Percentiles rank a stretch among this genome's conserved stretches.
phyloP scores from a whole-genome alignment of 2,329 filamentous ascomycete species.

The Samsoniella hepiali region DNA sequence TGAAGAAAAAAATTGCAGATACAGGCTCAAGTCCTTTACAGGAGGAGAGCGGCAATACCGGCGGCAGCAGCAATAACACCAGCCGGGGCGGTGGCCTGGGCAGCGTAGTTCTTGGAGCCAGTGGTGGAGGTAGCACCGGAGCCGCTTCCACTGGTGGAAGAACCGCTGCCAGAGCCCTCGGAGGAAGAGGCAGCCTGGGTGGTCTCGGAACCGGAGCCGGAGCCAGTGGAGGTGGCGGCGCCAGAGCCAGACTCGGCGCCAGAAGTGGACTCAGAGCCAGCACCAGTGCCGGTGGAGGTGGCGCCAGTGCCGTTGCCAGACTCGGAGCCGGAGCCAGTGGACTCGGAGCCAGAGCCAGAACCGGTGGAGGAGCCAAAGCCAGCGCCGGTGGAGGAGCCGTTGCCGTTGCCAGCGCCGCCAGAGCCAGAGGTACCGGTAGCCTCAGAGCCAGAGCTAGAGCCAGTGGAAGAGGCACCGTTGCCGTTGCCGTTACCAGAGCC shows the following conservation, averaged over 20 bases:
- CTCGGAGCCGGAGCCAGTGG: constrained; percentile 20
- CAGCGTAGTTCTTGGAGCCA: constrained; percentile 16
- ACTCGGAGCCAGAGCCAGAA: constrained; percentile 23
- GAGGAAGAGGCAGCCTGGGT: constrained; percentile 17
- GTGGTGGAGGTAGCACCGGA: constrained; percentile 25
- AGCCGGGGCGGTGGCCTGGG: constrained; percentile 41
- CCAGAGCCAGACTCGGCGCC: constrained; percentile 24
- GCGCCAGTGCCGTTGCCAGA: constrained; percentile 15
- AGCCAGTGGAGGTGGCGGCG: constrained; percentile 21
- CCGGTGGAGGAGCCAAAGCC: constrained; percentile 21
- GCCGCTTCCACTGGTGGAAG: constrained; percentile 18
- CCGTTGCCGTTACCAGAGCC: constrained; percentile 19
- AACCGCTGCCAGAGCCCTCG: constrained; percentile 19
- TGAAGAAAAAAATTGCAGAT: constrained; percentile 23
- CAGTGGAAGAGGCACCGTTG: constrained; percentile 18
- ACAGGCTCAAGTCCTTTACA: constrained; percentile 35
- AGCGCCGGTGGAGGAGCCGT: constrained; percentile 20
- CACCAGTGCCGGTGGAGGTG: constrained; percentile 19
- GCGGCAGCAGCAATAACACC: constrained; percentile 49
- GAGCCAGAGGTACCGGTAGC: constrained; percentile 23
- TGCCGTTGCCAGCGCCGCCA: constrained; percentile 24
- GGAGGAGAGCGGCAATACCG: constrained; percentile 46
- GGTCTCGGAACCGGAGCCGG: constrained; percentile 20
- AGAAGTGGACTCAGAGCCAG: constrained; percentile 17
- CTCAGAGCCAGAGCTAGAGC: constrained; percentile 1